These are phyloP conservation scores for Musa troglodytarum DNA, from an alignment of 176 grass and related monocot genomes.

Conservation along the genomic window DNA sequence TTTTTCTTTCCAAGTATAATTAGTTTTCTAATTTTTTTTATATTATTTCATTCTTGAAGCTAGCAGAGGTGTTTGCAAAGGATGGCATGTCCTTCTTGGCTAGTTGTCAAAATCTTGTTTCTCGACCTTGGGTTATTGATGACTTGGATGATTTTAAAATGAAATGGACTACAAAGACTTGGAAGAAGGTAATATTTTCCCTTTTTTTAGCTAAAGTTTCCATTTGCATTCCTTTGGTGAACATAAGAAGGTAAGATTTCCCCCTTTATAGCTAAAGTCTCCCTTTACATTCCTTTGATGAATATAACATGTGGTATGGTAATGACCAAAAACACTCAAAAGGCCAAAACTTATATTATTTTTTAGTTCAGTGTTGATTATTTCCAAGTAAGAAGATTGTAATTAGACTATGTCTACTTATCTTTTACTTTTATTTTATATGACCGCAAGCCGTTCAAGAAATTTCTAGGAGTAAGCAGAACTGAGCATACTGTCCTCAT, in stretches of 20 bases:
- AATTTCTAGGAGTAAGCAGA: neutral
- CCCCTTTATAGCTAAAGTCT: neutral
- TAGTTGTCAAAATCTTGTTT: conserved; percentile 86
- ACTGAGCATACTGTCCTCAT: neutral
- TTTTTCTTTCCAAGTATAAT: neutral
- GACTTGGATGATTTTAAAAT: conserved; percentile 67
- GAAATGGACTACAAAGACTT: conserved; percentile 75
- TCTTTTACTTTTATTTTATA: neutral
- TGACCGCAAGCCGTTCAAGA: neutral
- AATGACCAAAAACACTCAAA: neutral
- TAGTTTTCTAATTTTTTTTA: conserved; percentile 5
- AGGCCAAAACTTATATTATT: neutral
- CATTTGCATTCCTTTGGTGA: neutral
- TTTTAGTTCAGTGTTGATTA: neutral
- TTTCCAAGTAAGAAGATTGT: neutral
- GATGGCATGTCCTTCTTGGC: conserved; percentile 97
- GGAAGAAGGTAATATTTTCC: conserved; percentile 55
- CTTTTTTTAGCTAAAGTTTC: neutral
- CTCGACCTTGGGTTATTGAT: conserved; percentile 93
- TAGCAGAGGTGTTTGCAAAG: conserved; percentile 97
- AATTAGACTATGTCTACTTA: neutral
- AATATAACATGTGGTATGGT: neutral
- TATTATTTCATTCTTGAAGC: conserved; percentile 42
- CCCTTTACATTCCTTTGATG: neutral
- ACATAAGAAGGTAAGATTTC: neutral